Conservation (phyloP, 345 rosid genomes). For the Angophora floribunda region DNA sequence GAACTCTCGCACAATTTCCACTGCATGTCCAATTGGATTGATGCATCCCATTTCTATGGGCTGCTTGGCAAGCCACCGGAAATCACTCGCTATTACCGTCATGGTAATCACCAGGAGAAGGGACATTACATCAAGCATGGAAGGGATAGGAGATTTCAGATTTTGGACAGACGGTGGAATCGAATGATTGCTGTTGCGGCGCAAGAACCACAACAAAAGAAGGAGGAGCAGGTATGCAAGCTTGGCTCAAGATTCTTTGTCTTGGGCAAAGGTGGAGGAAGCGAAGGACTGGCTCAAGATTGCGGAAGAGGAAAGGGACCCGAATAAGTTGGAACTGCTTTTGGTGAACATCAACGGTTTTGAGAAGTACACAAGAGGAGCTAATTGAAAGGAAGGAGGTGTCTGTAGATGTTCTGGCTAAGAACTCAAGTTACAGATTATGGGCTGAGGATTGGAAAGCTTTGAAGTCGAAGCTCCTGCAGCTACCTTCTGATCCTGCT, state of each 20-base stretch:
- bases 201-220: fast-evolving
- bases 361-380: constrained; percentile 12
- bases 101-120: too few relatives aligned
- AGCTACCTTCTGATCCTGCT: not conserved
- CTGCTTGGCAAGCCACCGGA: too few relatives aligned
- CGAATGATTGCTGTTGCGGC: not conserved
- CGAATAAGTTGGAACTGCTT: not conserved
- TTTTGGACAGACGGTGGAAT: not conserved
- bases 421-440: constrained; percentile 53
- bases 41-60: too few relatives aligned
- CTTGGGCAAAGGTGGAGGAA: constrained; percentile 46
- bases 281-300: constrained; percentile 46
- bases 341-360: constrained; percentile 29
- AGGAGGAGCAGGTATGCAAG: fast-evolving
- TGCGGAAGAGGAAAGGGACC: not conserved
- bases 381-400: constrained; percentile 45
- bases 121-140: too few relatives aligned
- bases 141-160: not conserved
- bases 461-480: constrained; percentile 15
- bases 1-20: too few relatives aligned
- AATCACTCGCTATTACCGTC: too few relatives aligned
- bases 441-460: constrained; percentile 42
- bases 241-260: not conserved
- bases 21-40: too few relatives aligned
- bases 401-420: constrained; percentile 55